phyloP scores from a whole-genome alignment of 2,329 filamentous ascomycete species.

The Phialocephala sp. region DNA sequence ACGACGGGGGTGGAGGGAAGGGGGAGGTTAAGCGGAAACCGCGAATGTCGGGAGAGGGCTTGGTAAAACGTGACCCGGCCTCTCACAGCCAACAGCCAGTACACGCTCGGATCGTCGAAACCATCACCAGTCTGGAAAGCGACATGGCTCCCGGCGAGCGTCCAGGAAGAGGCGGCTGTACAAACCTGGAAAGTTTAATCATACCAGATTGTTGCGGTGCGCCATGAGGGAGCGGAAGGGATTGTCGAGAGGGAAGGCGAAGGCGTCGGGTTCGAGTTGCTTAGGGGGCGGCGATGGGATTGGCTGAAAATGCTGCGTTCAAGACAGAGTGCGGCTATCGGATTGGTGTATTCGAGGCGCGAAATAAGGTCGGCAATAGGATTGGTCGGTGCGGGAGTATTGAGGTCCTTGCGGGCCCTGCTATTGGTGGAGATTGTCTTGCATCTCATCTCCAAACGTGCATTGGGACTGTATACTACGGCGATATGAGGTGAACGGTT shows the following conservation, averaged over 20 bases:
- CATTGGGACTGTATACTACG: neutral
- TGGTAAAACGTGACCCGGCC: slow-evolving; percentile 34
- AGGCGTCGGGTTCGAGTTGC: neutral
- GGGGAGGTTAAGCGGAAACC: slow-evolving; percentile 36
- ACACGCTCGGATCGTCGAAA: slow-evolving; percentile 21
- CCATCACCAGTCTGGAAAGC: slow-evolving; percentile 21
- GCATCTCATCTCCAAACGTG: neutral
- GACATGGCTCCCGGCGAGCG: slow-evolving; percentile 5
- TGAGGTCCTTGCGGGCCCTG: neutral
- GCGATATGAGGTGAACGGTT: neutral
- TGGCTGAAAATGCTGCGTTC: slow-evolving; percentile 5
- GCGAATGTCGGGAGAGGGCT: slow-evolving; percentile 30
- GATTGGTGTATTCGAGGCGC: neutral
- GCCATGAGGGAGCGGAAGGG: neutral
- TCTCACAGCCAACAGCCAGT: slow-evolving; percentile 20
- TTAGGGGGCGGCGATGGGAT: neutral
- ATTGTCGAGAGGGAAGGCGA: neutral
- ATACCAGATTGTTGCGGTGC: slow-evolving; percentile 18
- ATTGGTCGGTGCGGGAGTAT: neutral
- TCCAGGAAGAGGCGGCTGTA: slow-evolving; percentile 2
- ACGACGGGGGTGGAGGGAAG: neutral
- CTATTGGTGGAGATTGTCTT: neutral
- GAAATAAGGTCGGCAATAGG: neutral
- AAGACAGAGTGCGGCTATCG: neutral
- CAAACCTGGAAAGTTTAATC: slow-evolving; percentile 19